phyloP scores from a whole-genome alignment of 768 basidiomycete genomes.

The Pleurotus salmoneostramineus region DNA sequence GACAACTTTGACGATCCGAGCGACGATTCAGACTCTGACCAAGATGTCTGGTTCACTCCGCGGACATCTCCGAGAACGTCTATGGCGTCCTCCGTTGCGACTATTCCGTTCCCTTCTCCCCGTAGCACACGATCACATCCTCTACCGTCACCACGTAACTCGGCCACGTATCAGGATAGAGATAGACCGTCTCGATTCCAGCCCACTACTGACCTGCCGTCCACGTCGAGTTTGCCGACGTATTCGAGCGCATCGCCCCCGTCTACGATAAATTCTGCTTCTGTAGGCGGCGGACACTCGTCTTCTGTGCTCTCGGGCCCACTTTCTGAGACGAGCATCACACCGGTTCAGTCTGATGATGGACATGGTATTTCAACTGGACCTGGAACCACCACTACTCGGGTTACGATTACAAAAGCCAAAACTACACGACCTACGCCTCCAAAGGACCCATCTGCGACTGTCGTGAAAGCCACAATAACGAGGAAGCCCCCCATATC shows the following conservation, averaged over 20 bases:
- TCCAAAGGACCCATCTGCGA: background rate
- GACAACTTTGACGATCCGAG: constrained; percentile 18
- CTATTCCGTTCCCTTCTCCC: constrained; percentile 17
- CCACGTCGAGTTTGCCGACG: constrained; percentile 25
- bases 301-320: background rate
- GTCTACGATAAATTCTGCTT: background rate
- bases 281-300: background rate
- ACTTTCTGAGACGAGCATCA: background rate
- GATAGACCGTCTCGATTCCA: constrained; percentile 15
- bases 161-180: background rate
- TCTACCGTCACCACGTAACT: constrained; percentile 12
- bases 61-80: constrained; percentile 50
- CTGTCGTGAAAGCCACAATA: constrained; percentile 1
- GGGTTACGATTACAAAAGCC: background rate
- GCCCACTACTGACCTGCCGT: constrained; percentile 31
- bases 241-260: background rate
- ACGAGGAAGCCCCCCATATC: background rate
- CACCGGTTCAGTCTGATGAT: constrained; percentile 3
- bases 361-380: background rate
- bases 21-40: constrained; percentile 27
- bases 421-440: background rate
- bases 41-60: constrained; percentile 63
- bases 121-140: constrained; percentile 22
- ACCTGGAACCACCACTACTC: background rate
- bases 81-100: constrained; percentile 23